Base-by-base conservation (phyloP, 805 yeast genomes). In the Barnettozyma botsteinii region DNA sequence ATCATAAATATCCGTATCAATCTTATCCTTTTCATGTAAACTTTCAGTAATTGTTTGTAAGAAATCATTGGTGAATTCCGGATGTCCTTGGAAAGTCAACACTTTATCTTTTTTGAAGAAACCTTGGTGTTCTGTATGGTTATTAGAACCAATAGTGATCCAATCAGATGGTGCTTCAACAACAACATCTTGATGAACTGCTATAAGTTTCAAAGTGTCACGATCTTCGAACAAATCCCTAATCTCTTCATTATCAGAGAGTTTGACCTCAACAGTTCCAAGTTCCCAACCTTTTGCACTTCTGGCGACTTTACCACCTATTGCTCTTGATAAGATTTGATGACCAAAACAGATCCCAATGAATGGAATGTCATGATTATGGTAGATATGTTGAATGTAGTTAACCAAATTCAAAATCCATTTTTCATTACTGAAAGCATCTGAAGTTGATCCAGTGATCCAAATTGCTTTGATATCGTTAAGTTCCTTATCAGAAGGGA, bases 281-380 rank as follows among this genome's bases (percentile, higher is more conserved):
- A 73, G 64, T 59, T 88, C 96, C 83, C 88, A 79, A 2, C 93
- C 93, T 33, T 60, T 48, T 1, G 70, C 70, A 56, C 77, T 83
- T 42, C 76, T 64, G 10, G 62, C 73, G 4, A 83, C 83, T 33
- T 60, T 61, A 19, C 74, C 72, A 3, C 86, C 91, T 33, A 85
- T 58, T 7, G 83, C 77, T 38, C 81, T 72, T 1, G 78, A 80
- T 13, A 87, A 59, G 19, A 85, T 69, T 57, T 87, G 96, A 60
- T 88, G 96, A 6, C 96, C 96, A 57, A 86, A 87, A 59, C 96
- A 87, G 31, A 87, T 65, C 4, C 95, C 94, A 6, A 75, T 70
- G 4, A 78, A 42, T 3, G 83, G 81, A 18, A 51, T 46, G 31
- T 34, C 42, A 4, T 35, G 35, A 8, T 25, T 18, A 11, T 31